Percentiles rank a stretch among this genome's conserved stretches.
phyloP scores from a whole-genome alignment of 2,329 filamentous ascomycete genomes.

The Metarhizium album region DNA sequence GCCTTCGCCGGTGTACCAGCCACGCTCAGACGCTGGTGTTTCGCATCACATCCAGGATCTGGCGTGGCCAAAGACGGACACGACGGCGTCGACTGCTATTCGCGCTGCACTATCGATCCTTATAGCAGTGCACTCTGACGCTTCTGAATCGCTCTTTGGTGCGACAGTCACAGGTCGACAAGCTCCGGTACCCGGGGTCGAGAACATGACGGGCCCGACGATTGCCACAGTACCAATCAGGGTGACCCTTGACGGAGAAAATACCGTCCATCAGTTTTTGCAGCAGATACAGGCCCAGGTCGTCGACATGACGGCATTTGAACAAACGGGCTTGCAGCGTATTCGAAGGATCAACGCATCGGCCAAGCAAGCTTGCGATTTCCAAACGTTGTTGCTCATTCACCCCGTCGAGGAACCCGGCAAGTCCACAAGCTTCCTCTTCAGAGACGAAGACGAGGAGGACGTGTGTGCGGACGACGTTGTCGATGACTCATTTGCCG shows the following conservation, averaged over 20 bases:
- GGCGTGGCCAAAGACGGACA: conserved; percentile 13
- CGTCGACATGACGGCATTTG: conserved; percentile 2
- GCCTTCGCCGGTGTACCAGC: not conserved
- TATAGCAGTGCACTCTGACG: conserved; percentile 22
- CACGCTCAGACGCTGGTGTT: conserved; percentile 20
- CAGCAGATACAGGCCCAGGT: conserved; percentile 15
- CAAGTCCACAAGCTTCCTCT: not conserved
- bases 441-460: not conserved
- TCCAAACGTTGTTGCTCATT: conserved; percentile 9
- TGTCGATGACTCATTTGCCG: not conserved
- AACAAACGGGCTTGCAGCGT: conserved; percentile 3
- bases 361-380: conserved; percentile 2
- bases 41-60: conserved; percentile 15
- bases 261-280: conserved; percentile 28
- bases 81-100: conserved; percentile 9
- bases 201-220: conserved; percentile 17
- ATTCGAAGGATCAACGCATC: not conserved
- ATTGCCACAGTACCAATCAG: conserved; percentile 18
- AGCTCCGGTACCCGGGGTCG: conserved; percentile 13
- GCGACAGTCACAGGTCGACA: conserved; percentile 15
- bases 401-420: conserved; percentile 6
- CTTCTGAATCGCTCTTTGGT: conserved; percentile 20
- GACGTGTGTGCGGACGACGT: not conserved
- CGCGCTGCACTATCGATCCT: conserved; percentile 20
- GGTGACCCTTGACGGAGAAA: conserved; percentile 16